These are phyloP conservation scores for Sinapis alba DNA, from an alignment of 441 rosid species.

Conservation along the genomic window DNA sequence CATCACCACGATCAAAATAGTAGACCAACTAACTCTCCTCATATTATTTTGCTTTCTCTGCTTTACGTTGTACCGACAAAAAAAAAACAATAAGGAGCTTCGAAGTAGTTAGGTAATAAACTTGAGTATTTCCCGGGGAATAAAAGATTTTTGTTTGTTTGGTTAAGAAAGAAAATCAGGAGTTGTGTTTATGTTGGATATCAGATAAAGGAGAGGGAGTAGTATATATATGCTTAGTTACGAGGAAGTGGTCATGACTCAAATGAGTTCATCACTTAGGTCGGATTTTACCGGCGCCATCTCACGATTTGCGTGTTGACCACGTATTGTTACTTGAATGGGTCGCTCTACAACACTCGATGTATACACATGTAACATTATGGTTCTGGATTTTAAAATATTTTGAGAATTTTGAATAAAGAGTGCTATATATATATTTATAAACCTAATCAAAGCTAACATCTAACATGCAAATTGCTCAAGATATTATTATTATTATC, in stretches of 20 bases:
- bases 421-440: background rate
- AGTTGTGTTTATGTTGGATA: conserved; percentile 21
- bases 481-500: background rate
- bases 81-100: background rate
- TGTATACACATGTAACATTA: background rate
- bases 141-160: background rate
- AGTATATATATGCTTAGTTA: background rate
- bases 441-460: background rate
- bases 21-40: conserved; percentile 32
- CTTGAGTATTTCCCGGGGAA: background rate
- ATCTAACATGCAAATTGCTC: background rate
- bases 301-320: conserved; percentile 35
- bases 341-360: conserved; percentile 18
- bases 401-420: background rate
- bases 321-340: conserved; percentile 38
- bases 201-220: background rate
- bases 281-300: conserved; percentile 29
- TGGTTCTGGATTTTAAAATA: background rate
- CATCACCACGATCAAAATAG: conserved; percentile 31
- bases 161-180: background rate
- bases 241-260: conserved; percentile 26
- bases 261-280: conserved; percentile 29
- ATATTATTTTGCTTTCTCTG: background rate
- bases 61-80: background rate
- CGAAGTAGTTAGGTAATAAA: background rate